Evolutionary conservation across 768 basidiomycete species (phyloP), one percentile per base, ranked within the genome.

Genomic region (Tylopilus subfusipes): DNA sequence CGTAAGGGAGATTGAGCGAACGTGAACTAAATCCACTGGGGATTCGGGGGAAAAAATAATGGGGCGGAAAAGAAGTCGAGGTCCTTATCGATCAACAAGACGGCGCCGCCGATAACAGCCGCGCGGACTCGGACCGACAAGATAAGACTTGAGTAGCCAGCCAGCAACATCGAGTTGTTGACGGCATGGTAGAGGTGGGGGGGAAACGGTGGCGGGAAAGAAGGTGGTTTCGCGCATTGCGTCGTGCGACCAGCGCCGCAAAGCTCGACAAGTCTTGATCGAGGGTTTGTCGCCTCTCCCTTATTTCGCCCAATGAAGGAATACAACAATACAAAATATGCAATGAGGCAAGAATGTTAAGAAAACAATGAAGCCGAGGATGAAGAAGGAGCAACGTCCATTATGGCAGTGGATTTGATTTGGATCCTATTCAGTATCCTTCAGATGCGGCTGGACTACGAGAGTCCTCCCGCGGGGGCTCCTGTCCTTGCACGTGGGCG

Each of bases 401-500:
- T 54, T 60, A 63, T 59, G 40, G 63, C 44, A 61, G 53, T 42
- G 52, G 42, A 42, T 55, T 60, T 48, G 65, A 50, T 36, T 58
- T 52, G 59, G 57, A 33, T 50, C 22, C 40, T 14, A 29, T 53
- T 70, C 60, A 71, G 60, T 72, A 71, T 21, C 57, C 66, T 46
- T 72, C 69, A 6, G 69, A 71, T 29, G 54, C 30, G 46, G 68
- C 61, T 29, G 69, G 69, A 54, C 70, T 71, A 24, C 72, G 85
- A 9, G 85, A 86, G 60, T 82, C 82, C 65, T 85, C 86, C 48
- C 78, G 81, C 19, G 83, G 81, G 33, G 80, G 78, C 49, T 82
- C 79, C 64, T 85, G 86, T 30, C 81, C 80, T 63, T 78, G 78
- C 52, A 80, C 78, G 27, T 83, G 79, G 39, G 79, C 68, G 48